These are phyloP conservation scores for Friedmanniomyces endolithicus DNA, from an alignment of 495 filamentous ascomycete species.

Conservation along the genomic window DNA sequence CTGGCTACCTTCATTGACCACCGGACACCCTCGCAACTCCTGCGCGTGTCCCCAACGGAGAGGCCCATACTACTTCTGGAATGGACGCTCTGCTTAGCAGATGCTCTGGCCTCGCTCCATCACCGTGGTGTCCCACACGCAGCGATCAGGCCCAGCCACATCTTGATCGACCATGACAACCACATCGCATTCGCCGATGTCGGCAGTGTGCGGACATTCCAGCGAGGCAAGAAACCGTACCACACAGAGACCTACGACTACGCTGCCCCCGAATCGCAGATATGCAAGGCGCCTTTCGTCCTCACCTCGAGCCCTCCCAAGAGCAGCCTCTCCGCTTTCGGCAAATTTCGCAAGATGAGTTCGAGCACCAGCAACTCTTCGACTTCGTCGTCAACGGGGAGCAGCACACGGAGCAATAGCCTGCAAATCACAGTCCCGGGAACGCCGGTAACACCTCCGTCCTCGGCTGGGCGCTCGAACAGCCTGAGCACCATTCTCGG, in stretches of 20 bases:
- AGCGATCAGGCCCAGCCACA: conserved; percentile 72
- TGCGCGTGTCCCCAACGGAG: conserved; percentile 58
- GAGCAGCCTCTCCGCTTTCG: conserved; percentile 10
- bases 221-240: conserved; percentile 37
- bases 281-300: conserved; percentile 4
- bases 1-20: conserved; percentile 66
- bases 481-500: conserved; percentile 5
- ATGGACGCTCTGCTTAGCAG: conserved; percentile 79
- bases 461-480: not conserved
- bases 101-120: conserved; percentile 68
- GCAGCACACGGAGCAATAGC: conserved; percentile 17
- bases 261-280: conserved; percentile 55
- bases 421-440: conserved; percentile 4
- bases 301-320: conserved; percentile 14
- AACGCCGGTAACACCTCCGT: conserved; percentile 4
- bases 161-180: conserved; percentile 60
- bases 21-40: conserved; percentile 38
- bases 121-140: conserved; percentile 58
- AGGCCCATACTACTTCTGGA: conserved; percentile 57
- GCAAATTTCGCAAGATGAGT: conserved; percentile 16
- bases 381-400: conserved; percentile 3
- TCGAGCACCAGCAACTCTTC: conserved; percentile 16
- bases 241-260: conserved; percentile 83
- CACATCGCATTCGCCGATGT: conserved; percentile 64
- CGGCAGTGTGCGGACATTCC: conserved; percentile 48